A percentile compares a stretch with the other conserved stretches of the same genome.
These are phyloP conservation scores for Cephalotrichum gorgonifer DNA, from an alignment of 2,329 filamentous ascomycete species.

Conservation along the genomic window DNA sequence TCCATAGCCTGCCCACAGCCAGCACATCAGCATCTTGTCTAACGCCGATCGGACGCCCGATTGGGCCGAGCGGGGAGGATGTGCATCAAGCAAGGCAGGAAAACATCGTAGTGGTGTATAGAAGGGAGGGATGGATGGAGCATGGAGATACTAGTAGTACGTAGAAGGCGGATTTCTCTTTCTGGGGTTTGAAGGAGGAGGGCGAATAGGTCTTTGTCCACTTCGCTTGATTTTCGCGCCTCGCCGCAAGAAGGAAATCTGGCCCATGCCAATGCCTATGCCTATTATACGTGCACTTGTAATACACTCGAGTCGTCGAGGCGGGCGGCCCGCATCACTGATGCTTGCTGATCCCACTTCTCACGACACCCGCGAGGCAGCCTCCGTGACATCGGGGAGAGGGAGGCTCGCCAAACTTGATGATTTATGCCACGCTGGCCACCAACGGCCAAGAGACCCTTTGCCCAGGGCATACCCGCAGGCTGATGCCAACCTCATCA, in stretches of 20 bases:
- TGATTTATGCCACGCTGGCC: too few relatives aligned
- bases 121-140: neutral
- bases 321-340: neutral
- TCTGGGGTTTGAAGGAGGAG: too few relatives aligned
- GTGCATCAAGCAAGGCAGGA: constrained; percentile 1
- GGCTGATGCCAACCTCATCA: too few relatives aligned
- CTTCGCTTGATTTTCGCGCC: constrained; percentile 1
- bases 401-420: neutral
- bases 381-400: neutral
- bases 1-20: constrained; percentile 2
- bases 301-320: too few relatives aligned
- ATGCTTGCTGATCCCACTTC: constrained; percentile 4
- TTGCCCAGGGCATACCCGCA: too few relatives aligned
- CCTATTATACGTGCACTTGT: too few relatives aligned
- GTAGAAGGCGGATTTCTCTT: too few relatives aligned
- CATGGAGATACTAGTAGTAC: neutral
- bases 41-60: neutral
- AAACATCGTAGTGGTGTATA: neutral
- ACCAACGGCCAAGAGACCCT: too few relatives aligned
- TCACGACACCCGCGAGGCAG: constrained; percentile 4
- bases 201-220: neutral
- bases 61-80: constrained; percentile 1
- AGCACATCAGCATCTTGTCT: constrained; percentile 4
- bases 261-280: neutral
- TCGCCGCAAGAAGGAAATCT: neutral